Conservation (phyloP, 768 basidiomycete genomes). For the Auricularia sp. region DNA sequence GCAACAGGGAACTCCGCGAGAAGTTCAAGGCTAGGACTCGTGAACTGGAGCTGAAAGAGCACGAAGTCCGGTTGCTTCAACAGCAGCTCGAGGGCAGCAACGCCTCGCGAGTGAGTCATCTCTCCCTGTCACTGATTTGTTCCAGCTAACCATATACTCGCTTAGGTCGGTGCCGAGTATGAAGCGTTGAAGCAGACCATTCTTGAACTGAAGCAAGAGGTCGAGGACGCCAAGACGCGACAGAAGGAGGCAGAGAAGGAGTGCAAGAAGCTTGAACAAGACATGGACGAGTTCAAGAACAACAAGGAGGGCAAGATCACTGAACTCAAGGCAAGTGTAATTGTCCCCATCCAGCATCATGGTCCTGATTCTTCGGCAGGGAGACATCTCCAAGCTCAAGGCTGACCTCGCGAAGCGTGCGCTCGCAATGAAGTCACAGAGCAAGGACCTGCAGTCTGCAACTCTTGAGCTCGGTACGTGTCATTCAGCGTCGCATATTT, state of each 20-base stretch:
- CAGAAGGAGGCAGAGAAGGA: constrained; percentile 70
- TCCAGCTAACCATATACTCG: too few species aligned
- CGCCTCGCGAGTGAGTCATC: constrained; percentile 61
- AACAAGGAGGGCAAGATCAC: constrained; percentile 96
- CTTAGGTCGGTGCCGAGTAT: constrained; percentile 72
- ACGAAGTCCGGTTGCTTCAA: constrained; percentile 72
- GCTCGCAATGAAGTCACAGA: constrained; percentile 70
- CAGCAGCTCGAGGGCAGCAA: constrained; percentile 85
- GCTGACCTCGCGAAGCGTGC: constrained; percentile 70
- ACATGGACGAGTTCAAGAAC: constrained; percentile 98
- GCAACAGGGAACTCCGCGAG: constrained; percentile 42
- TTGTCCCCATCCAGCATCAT: neutral
- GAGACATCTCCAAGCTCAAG: constrained; percentile 73
- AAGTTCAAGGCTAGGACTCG: constrained; percentile 49
- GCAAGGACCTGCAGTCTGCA: constrained; percentile 84
- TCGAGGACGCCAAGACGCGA: constrained; percentile 62
- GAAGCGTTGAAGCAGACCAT: constrained; percentile 61
- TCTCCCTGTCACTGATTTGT: neutral
- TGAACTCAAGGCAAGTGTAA: constrained; percentile 66
- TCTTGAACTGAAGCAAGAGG: constrained; percentile 41
- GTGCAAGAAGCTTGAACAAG: constrained; percentile 80
- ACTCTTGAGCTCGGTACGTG: constrained; percentile 74
- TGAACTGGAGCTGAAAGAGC: constrained; percentile 82
- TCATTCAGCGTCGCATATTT: neutral
- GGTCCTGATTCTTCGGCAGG: constrained; percentile 31